These are phyloP conservation scores for Suillus paluster DNA, from an alignment of 768 basidiomycete genomes.

Conservation along the genomic window DNA sequence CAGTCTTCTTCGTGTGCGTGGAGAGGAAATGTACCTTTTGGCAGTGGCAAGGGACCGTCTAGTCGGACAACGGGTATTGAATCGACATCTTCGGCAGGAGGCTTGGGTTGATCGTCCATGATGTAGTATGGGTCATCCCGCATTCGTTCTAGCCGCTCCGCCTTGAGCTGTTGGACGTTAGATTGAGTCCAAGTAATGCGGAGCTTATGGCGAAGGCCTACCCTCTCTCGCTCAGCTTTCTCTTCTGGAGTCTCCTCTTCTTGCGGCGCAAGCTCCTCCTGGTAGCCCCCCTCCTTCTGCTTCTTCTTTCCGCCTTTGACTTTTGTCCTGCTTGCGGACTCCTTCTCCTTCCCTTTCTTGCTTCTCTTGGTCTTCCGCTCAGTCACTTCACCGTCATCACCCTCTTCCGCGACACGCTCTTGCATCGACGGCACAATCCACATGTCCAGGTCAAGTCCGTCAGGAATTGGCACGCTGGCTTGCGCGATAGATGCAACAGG, in stretches of 20 bases:
- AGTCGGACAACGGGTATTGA: conserved; percentile 89
- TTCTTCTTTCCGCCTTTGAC: conserved; percentile 51
- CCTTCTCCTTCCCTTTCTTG: conserved; percentile 53
- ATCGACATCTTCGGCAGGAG: conserved; percentile 68
- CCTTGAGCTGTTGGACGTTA: conserved; percentile 58
- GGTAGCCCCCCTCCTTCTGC: conserved; percentile 28
- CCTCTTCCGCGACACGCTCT: conserved; percentile 29
- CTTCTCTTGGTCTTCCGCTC: conserved; percentile 46
- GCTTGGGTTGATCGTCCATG: conserved; percentile 57
- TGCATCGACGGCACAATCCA: conserved; percentile 78
- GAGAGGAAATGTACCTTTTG: conserved; percentile 31
- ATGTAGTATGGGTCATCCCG: conserved; percentile 94
- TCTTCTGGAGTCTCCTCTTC: conserved; percentile 63
- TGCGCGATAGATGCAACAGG: conserved; percentile 85
- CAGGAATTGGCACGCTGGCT: conserved; percentile 78
- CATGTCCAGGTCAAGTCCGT: conserved; percentile 82
- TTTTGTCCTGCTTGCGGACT: conserved; percentile 29
- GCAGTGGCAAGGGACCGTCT: conserved; percentile 61
- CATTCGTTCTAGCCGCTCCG: conserved; percentile 73
- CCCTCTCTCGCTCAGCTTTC: conserved; percentile 62
- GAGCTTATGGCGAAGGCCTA: conserved; percentile 37
- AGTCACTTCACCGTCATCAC: conserved; percentile 41
- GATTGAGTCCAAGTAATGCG: conserved; percentile 9
- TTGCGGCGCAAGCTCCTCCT: conserved; percentile 42
- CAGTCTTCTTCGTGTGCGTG: conserved; percentile 20